phyloP scores from a whole-genome alignment of 2,329 filamentous ascomycete genomes.

The Neurospora sp. region DNA sequence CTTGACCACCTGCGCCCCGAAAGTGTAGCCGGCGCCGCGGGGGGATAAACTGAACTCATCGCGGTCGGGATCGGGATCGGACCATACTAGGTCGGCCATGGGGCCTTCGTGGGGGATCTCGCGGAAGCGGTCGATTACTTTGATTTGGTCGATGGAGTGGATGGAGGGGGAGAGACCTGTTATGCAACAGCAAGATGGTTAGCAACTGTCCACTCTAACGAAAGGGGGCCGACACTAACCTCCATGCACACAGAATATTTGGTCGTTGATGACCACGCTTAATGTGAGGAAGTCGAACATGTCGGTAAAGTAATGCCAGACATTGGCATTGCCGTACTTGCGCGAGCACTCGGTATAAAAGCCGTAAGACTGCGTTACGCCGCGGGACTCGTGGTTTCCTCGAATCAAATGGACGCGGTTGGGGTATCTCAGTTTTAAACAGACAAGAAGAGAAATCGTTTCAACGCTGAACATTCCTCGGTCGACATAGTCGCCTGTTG shows the following conservation, averaged over 20 bases:
- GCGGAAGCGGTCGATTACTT: slow-evolving; percentile 97
- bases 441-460: slow-evolving; percentile 95
- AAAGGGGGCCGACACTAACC: slow-evolving; percentile 34
- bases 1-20: slow-evolving; percentile 93
- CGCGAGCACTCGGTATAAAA: slow-evolving; percentile 98
- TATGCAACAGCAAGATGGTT: neutral
- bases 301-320: slow-evolving; percentile 99
- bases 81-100: slow-evolving; percentile 99
- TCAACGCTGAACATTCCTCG: slow-evolving; percentile 98
- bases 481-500: slow-evolving; percentile 86
- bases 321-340: slow-evolving; percentile 97
- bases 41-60: slow-evolving; percentile 95
- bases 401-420: slow-evolving; percentile 92
- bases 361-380: slow-evolving; percentile 96
- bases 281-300: slow-evolving; percentile 99
- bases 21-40: slow-evolving; percentile 90
- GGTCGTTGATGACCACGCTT: slow-evolving; percentile 95
- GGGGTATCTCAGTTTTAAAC: slow-evolving; percentile 93
- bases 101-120: slow-evolving; percentile 98
- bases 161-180: slow-evolving; percentile 75
- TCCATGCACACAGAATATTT: slow-evolving; percentile 98
- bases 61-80: slow-evolving; percentile 90
- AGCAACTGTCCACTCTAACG: neutral
- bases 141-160: slow-evolving; percentile 98
- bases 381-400: slow-evolving; percentile 94